Evolutionary conservation across 495 filamentous ascomycete species (phyloP).

Genomic region (Podospora pseudocomata): DNA sequence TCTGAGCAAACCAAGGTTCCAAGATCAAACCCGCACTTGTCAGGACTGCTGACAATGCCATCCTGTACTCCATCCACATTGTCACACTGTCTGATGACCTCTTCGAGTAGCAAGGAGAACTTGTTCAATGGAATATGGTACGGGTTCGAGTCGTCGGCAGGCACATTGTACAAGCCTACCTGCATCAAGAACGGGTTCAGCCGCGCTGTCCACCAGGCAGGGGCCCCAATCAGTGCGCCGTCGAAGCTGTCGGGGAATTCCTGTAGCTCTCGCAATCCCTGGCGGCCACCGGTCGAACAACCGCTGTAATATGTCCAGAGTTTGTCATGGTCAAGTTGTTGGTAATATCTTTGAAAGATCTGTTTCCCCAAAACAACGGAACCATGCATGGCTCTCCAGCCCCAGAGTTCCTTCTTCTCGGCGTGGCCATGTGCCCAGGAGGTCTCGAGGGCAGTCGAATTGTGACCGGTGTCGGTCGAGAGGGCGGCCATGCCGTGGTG

Average conservation of each 20-base stretch:
- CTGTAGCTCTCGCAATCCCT: conserved; percentile 53
- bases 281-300: conserved; percentile 58
- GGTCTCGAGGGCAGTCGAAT: conserved; percentile 37
- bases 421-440: conserved; percentile 40
- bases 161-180: conserved; percentile 39
- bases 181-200: conserved; percentile 41
- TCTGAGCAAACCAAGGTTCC: conserved; percentile 52
- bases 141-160: conserved; percentile 32
- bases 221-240: conserved; percentile 51
- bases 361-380: conserved; percentile 44
- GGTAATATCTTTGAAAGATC: conserved; percentile 42
- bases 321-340: conserved; percentile 23
- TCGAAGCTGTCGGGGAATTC: conserved; percentile 58
- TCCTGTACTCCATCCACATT: conserved; percentile 59
- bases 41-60: conserved; percentile 60
- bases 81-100: conserved; percentile 65
- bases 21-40: conserved; percentile 55
- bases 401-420: conserved; percentile 36
- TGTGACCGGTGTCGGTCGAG: conserved; percentile 57
- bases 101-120: conserved; percentile 52
- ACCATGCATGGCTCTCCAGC: conserved; percentile 51
- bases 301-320: conserved; percentile 51
- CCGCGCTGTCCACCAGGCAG: conserved; percentile 44
- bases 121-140: conserved; percentile 51
- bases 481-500: conserved; percentile 49